Base-by-base conservation (phyloP, 2,329 filamentous ascomycete genomes). In the Cladosporium phlei region DNA sequence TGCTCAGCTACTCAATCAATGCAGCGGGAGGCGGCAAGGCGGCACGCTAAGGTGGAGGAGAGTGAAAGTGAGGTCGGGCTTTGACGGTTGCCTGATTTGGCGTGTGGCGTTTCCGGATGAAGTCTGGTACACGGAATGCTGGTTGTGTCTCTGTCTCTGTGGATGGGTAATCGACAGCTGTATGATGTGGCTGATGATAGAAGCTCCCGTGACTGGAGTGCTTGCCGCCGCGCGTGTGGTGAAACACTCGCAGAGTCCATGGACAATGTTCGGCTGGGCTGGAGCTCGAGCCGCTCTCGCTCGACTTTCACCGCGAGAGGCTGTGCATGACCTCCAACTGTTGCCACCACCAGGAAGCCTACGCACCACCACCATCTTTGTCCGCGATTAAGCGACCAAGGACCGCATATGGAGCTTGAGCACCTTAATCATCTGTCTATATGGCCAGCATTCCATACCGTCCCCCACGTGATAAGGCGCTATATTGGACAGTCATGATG, bases 1-100 rank as follows among this genome's bases (percentile, higher is more conserved):
- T 45, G 42, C 24, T 37, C 42, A 37, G 32, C 42, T 45, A 45
- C 42, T 45, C 32, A 17, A 40, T 45, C 32, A 17, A 40, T 40
- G 24, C 21, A 45, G 42, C 29, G n/a, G 21, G 21, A 28, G 42
- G 40, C 29, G 40, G 16, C 40, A 20, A 19, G 40, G 40, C 40
- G 22, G 16, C 16, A 17, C 42, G 42, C 42, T 29, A 35, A 29
- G n/a, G 32, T 45, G 24, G 16, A 27, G 16, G 32, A 20, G 16
- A 35, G 32, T 16, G 24, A 22, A 24, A 35, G 30, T 44, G 39
- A 43, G 25, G 42, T n/a, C n/a, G n/a, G n/a, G n/a, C n/a, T n/a
- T 45, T 25, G 24, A 20, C 12, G 22, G 42, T 20, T 37, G 30
- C 40, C 40, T 44, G 17, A 21, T 37, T 45, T 16, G 42, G 42